Percentiles rank a stretch among this genome's conserved stretches.
Conservation (phyloP, 1,139 yeast species). For the Candida sp. region DNA sequence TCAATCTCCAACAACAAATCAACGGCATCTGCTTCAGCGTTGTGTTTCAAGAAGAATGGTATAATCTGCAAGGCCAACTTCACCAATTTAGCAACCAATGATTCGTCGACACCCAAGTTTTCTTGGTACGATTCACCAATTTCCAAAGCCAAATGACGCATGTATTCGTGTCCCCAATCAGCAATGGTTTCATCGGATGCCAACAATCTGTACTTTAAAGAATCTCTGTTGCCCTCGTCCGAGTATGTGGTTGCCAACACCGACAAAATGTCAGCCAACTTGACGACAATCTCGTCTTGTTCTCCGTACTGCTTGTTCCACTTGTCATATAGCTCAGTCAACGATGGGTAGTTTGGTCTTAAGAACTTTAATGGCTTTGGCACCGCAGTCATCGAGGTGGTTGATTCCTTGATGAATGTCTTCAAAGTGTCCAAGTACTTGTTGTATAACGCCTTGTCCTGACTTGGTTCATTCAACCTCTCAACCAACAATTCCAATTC, state of each 20-base stretch:
- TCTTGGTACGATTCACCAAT: constrained; percentile 87
- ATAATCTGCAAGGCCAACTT: constrained; percentile 77
- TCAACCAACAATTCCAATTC: constrained; percentile 91
- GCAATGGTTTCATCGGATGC: constrained; percentile 63
- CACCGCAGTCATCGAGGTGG: constrained; percentile 99
- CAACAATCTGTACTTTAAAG: constrained; percentile 79
- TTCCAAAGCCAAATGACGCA: constrained; percentile 94
- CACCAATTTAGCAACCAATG: constrained; percentile 49
- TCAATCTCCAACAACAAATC: constrained; percentile 92
- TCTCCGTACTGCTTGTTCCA: constrained; percentile 72
- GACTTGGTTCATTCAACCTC: constrained; percentile 53
- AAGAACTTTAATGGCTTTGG: constrained; percentile 97
- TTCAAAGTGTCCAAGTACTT: constrained; percentile 72
- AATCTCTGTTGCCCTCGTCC: constrained; percentile 81
- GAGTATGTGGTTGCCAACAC: constrained; percentile 96
- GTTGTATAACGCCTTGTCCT: constrained; percentile 54
- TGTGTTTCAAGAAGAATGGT: constrained; percentile 90
- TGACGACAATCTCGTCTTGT: constrained; percentile 23
- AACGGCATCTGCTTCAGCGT: constrained; percentile 99
- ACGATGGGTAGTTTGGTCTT: constrained; percentile 79
- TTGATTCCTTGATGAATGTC: constrained; percentile 84
- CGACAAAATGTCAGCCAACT: constrained; percentile 82
- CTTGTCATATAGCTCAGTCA: constrained; percentile 65
- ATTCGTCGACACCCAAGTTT: constrained; percentile 61
- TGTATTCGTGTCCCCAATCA: constrained; percentile 98